Evolutionary conservation across 2,329 filamentous ascomycete species (phyloP), one percentile per base, ranked within the genome.

Genomic region (Thelonectria olida): DNA sequence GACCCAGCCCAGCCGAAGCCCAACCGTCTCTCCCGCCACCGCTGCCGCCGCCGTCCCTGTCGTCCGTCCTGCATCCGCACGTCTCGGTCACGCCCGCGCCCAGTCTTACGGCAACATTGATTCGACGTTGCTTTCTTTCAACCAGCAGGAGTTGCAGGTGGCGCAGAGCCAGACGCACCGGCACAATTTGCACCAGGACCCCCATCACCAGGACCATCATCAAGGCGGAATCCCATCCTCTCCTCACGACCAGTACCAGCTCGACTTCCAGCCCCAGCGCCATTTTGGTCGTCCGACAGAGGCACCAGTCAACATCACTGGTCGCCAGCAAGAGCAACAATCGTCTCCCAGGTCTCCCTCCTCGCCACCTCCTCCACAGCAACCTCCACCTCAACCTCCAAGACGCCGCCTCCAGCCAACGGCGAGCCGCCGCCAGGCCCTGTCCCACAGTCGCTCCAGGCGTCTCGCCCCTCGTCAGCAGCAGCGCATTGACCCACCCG

Each of bases 361-460:
- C 13, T 63, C 65, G 61, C 54, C 64, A 45, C 58, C 58, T 54
- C 67, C 67, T 61, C 65, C 62, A 45, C 63, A 59, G 54, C 55
- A 57, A 38, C 65, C 63, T 61, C 58, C 64, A 54, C 59, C 58
- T 53, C 49, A 56, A 70, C 58, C 62, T 42, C 66, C 58, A 28
- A 63, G 62, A 49, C 63, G 68, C 47, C 69, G 67, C 34, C 64
- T 62, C 59, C 69, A 71, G 51, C 69, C 69, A 71, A 71, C 67
- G 42, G 50, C 69, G 47, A 64, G 65, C 63, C 69, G 68, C 54
- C 67, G 65, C 58, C 68, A 67, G 50, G 63, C 59, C 58, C 54
- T 68, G 68, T 70, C 69, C 65, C 68, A 71, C 65, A 61, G 65
- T 59, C 69, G 68, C 55, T 65, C 68, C 61, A 69, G 56, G 51